Conservation (phyloP, 768 basidiomycete species). For the Kwoniella mangroviensis region DNA sequence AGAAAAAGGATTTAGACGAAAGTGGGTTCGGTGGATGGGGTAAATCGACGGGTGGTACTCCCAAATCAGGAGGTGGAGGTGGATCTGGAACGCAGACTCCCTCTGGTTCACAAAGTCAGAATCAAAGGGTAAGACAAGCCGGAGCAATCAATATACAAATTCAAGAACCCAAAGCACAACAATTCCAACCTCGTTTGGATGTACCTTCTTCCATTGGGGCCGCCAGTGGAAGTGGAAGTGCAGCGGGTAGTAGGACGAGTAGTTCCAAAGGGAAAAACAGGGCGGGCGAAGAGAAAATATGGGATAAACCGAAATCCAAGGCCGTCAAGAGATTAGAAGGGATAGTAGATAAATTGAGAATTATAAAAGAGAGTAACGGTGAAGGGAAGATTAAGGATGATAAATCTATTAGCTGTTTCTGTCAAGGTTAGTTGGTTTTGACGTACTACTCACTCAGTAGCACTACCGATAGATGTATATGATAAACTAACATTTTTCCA, state of each 20-base stretch:
- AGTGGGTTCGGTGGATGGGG: slow-evolving; percentile 23
- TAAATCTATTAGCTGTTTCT: slow-evolving; percentile 46
- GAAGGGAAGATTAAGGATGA: slow-evolving; percentile 37
- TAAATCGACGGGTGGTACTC: background rate
- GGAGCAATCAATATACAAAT: slow-evolving; percentile 27
- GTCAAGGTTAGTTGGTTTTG: slow-evolving; percentile 50
- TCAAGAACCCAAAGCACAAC: slow-evolving; percentile 4
- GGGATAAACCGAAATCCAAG: slow-evolving; percentile 47
- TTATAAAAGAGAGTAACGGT: slow-evolving; percentile 34
- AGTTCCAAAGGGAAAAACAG: slow-evolving; percentile 34
- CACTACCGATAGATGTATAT: background rate
- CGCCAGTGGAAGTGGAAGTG: slow-evolving; percentile 11
- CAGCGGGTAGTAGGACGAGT: slow-evolving; percentile 5
- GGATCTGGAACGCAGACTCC: slow-evolving; percentile 26
- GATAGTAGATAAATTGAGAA: slow-evolving; percentile 38
- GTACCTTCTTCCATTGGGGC: background rate
- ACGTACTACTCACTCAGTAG: background rate
- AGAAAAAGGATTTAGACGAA: slow-evolving; percentile 45
- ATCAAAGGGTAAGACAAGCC: slow-evolving; percentile 12
- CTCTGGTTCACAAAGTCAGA: background rate
- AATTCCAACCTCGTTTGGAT: background rate
- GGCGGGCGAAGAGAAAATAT: slow-evolving; percentile 35
- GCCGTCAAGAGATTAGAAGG: slow-evolving; percentile 48
- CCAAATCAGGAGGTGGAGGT: slow-evolving; percentile 13
- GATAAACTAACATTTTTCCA: too few species aligned